Evolutionary conservation across 331 rosid species (phyloP), one percentile per base, ranked within the genome.

Genomic region (Spiraea crenata): DNA sequence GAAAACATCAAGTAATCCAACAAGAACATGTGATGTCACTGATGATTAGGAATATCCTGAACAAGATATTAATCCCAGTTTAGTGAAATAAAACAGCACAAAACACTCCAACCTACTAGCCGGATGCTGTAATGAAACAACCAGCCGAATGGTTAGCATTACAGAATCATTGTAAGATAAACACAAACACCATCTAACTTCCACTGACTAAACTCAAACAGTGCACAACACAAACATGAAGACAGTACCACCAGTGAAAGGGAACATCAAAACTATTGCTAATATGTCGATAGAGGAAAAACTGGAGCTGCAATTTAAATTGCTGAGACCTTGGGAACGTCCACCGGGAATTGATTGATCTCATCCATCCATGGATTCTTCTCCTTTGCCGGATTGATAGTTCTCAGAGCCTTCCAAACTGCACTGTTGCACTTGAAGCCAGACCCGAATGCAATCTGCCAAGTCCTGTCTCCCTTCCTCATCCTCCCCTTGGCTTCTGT

Each of bases 361-460:
- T 86, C 88, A 57, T 83, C 83, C 77, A 74, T 86, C 91, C 91
- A 86, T 31, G 85, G 87, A 38, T 77, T 84, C 67, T 81, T 83
- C 72, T 86, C 91, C 44, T 84, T 58, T 1, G 51, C 67, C 4
- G 88, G 87, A 69, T 81, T 61, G 25, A 83, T 74, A 48, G 60
- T 84, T 76, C 76, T 75, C 6, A 82, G 57, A 58, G 88, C 85
- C 85, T 79, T 81, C 88, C 90, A 86, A 60, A 83, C 88, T 12
- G 81, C 83, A 54, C 86, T 81, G 54, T 83, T 86, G 63, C 88
- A 86, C 73, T 86, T 86, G 77, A 86, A 86, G 41, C 88, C 88
- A 0, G 88, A 81, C 48, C 90, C 88, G 15, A 86, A 83, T 5
- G 86, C 88, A 51, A 86, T 86, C 73, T 83, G 88, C 90, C 90